phyloP scores from a whole-genome alignment of 2,329 filamentous ascomycete species.

The Macrophomina pseudophaseolina region DNA sequence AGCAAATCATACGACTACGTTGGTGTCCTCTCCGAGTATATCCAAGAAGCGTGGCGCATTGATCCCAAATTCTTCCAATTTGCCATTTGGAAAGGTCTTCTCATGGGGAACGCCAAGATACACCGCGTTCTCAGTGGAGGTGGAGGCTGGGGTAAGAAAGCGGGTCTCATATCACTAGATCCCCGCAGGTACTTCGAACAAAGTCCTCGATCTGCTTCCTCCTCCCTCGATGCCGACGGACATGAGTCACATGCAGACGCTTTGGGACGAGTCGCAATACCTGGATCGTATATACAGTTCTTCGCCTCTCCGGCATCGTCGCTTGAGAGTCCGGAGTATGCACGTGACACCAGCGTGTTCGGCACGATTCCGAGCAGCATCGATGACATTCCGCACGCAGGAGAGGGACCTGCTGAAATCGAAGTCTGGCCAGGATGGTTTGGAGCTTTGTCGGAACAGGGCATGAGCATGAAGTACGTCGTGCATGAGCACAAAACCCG shows the following conservation, averaged over 20 bases:
- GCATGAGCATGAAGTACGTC: constrained; percentile 39
- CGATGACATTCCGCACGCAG: constrained; percentile 40
- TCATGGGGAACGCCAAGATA: constrained; percentile 40
- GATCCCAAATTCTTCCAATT: constrained; percentile 30
- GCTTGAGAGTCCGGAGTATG: background rate
- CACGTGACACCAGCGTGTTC: background rate
- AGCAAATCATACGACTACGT: background rate
- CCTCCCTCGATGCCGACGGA: background rate
- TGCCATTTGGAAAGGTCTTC: constrained; percentile 30
- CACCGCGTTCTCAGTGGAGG: constrained; percentile 72
- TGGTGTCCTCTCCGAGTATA: background rate
- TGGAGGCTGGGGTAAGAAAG: constrained; percentile 82
- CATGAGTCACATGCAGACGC: background rate
- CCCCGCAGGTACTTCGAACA: constrained; percentile 46
- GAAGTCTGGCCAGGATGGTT: constrained; percentile 52
- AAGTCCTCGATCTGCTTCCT: too few relatives aligned
- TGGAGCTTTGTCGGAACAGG: constrained; percentile 66
- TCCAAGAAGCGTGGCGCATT: background rate
- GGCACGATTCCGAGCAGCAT: constrained; percentile 53
- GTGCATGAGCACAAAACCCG: background rate
- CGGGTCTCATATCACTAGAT: constrained; percentile 78
- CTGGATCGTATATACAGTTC: constrained; percentile 64
- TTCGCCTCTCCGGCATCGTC: constrained; percentile 35
- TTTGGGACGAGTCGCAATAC: constrained; percentile 62
- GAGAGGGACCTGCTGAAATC: constrained; percentile 27